Evolutionary conservation across 2,329 filamentous ascomycete genomes (phyloP).

Genomic region (Hypoxylon sp.): DNA sequence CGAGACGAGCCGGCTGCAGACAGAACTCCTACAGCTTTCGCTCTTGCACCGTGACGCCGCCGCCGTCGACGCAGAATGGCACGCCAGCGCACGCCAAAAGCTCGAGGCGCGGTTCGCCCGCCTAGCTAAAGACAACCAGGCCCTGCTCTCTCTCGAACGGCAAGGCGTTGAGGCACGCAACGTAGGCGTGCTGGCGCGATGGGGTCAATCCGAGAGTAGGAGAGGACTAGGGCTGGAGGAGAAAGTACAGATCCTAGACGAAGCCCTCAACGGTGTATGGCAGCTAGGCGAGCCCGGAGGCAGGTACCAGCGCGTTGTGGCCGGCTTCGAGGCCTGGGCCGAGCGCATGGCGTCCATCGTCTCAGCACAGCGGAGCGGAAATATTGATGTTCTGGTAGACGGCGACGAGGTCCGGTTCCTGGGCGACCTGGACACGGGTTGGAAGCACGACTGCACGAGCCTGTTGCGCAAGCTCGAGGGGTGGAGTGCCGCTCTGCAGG

Average conservation of each 20-base stretch:
- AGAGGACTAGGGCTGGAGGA: slow-evolving; percentile 61
- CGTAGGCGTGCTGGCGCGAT: slow-evolving; percentile 63
- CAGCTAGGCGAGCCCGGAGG: slow-evolving; percentile 67
- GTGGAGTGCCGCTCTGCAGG: slow-evolving; percentile 63
- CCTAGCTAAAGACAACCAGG: slow-evolving; percentile 53
- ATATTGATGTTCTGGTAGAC: slow-evolving; percentile 53
- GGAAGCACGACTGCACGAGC: slow-evolving; percentile 69
- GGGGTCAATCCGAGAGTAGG: slow-evolving; percentile 55
- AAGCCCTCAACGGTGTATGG: slow-evolving; percentile 69
- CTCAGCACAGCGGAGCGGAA: slow-evolving; percentile 56
- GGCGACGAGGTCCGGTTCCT: slow-evolving; percentile 62
- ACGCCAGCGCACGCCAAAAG: slow-evolving; percentile 64
- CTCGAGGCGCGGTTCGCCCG: slow-evolving; percentile 61
- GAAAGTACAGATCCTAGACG: slow-evolving; percentile 69
- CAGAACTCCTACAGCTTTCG: slow-evolving; percentile 74
- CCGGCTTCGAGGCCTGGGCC: slow-evolving; percentile 72
- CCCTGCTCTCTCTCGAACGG: slow-evolving; percentile 55
- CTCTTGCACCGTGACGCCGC: slow-evolving; percentile 70
- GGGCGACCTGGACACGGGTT: slow-evolving; percentile 66
- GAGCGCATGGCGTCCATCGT: slow-evolving; percentile 61
- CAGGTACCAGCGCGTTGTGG: slow-evolving; percentile 66
- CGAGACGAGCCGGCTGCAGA: slow-evolving; percentile 70
- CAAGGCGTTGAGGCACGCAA: slow-evolving; percentile 64
- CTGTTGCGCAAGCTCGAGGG: slow-evolving; percentile 67
- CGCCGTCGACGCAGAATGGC: slow-evolving; percentile 63